Percentiles rank a stretch among this genome's conserved stretches.
Evolutionary conservation across 306 rosid species (phyloP).

Genomic region (Citrullus colocynthis): DNA sequence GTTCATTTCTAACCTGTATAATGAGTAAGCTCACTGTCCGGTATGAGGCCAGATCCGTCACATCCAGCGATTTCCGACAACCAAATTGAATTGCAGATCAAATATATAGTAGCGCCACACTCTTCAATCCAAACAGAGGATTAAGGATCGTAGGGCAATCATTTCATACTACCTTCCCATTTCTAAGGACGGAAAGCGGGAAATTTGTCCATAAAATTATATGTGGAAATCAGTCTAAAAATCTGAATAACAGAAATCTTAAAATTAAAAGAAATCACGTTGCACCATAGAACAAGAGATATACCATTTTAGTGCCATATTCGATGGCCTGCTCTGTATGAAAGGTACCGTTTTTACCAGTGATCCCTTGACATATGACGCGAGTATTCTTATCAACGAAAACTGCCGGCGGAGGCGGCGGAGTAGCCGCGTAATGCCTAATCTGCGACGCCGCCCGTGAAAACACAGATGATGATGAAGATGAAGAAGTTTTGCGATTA

Average conservation of each 20-base stretch:
- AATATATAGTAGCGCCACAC: neutral
- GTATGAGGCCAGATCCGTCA: neutral
- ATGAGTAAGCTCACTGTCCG: neutral
- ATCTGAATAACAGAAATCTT: neutral
- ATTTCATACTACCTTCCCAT: neutral
- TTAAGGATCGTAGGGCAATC: neutral
- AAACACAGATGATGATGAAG: conserved; percentile 16
- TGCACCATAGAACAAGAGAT: neutral
- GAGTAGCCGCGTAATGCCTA: conserved; percentile 46
- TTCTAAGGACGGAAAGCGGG: neutral
- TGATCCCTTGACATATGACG: conserved; percentile 94
- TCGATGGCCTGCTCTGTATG: conserved; percentile 98
- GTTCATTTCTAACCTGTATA: neutral
- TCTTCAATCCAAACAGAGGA: neutral
- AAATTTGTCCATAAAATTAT: neutral
- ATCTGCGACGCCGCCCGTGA: conserved; percentile 13
- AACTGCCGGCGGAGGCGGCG: conserved; percentile 70
- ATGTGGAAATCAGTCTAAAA: neutral
- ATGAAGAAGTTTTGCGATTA: conserved; percentile 29
- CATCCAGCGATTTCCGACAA: neutral
- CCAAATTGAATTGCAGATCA: neutral
- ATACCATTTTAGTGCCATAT: conserved; percentile 95
- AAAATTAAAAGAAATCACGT: neutral
- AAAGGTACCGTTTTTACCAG: conserved; percentile 90
- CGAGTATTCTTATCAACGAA: conserved; percentile 96